Base-by-base conservation (phyloP, 2,329 filamentous ascomycete genomes). In the Cyphellophora europaea region DNA sequence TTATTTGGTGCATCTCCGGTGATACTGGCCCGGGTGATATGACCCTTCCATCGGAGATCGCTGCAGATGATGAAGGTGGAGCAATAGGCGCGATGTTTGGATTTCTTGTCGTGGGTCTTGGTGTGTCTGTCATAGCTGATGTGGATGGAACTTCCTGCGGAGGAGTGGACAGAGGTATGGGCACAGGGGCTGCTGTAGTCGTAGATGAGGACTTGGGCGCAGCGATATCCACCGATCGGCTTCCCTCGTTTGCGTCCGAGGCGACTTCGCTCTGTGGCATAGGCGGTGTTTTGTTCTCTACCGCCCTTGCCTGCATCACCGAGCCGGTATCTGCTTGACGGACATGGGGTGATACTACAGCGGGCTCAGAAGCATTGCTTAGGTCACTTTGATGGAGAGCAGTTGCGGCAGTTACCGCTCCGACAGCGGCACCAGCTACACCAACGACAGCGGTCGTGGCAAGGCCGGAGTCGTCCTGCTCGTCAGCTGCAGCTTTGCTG, bases 1-100 rank as follows among this genome's bases (percentile, higher is more conserved):
- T 81, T 0, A 71, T 72, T 11, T 66, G 65, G 23, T 75, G 66
- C 25, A 81, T 59, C 0, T 69, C 77, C 2, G 79, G 77, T 1
- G 80, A 80, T 1, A 74, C 56, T 2, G 75, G 76, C 0, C 71
- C 71, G 0, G 78, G 76, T 4, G 77, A 76, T 2, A 67, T 66
- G 2, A 74, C 19, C 12, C 27, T 21, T 8, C 37, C 10, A 18
- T n/a, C 15, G 15, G 12, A 11, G 33, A 33, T 8, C 12, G 33
- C 11, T 37, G 43, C 8, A 35, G 19, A 11, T 29, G 16, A 19
- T 34, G 35, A 19, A 19, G 28, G 3, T 16, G 33, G 35, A 6
- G 41, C 32, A 17, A 37, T 28, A 8, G 45, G 18, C n/a, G 36
- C 33, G 28, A 42, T 42, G 25, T 35, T 40, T 13, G 37, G 43